Percentiles rank a stretch among this genome's conserved stretches.
phyloP scores from a whole-genome alignment of 2,329 filamentous ascomycete species.

The Cordyceps fumosorosea region DNA sequence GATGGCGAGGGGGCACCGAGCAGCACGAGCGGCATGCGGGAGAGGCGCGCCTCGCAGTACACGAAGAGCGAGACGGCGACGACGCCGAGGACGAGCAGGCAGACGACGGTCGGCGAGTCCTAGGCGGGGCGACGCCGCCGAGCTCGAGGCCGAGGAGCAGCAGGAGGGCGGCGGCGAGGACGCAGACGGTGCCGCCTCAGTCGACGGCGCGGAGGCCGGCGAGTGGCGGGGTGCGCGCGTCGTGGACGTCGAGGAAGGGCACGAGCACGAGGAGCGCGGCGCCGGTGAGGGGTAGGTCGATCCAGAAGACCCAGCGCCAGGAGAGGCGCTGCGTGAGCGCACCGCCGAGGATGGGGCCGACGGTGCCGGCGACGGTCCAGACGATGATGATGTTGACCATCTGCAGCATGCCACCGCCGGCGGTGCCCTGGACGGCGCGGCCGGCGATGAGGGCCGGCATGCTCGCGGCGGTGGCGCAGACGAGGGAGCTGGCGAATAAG shows the following conservation, averaged over 20 bases:
- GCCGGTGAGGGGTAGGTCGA: slow-evolving; percentile 48
- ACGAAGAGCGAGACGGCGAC: slow-evolving; percentile 46
- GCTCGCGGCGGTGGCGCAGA: slow-evolving; percentile 37
- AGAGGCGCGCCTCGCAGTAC: slow-evolving; percentile 56
- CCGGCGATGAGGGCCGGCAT: slow-evolving; percentile 42
- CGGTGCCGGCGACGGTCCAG: slow-evolving; percentile 57
- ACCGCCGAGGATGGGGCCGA: slow-evolving; percentile 61
- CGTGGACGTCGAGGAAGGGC: slow-evolving; percentile 61
- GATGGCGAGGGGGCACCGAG: slow-evolving; percentile 43
- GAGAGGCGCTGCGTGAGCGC: slow-evolving; percentile 53
- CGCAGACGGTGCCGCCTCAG: slow-evolving; percentile 53
- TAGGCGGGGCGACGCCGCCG: slow-evolving; percentile 58
- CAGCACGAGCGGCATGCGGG: slow-evolving; percentile 63
- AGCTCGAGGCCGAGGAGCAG: slow-evolving; percentile 63
- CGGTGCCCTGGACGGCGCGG: slow-evolving; percentile 41
- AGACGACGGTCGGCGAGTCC: slow-evolving; percentile 54
- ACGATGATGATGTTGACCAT: slow-evolving; percentile 49
- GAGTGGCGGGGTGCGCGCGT: slow-evolving; percentile 55
- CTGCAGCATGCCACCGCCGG: slow-evolving; percentile 41
- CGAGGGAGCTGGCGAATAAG: slow-evolving; percentile 42
- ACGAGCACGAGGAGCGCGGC: slow-evolving; percentile 50
- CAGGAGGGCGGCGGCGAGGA: slow-evolving; percentile 62
- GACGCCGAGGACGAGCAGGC: slow-evolving; percentile 54
- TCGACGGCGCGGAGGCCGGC: slow-evolving; percentile 56
- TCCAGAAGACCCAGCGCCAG: slow-evolving; percentile 44